Base-by-base conservation (phyloP, 805 yeast species). In the Schwanniomyces occidentalis region DNA sequence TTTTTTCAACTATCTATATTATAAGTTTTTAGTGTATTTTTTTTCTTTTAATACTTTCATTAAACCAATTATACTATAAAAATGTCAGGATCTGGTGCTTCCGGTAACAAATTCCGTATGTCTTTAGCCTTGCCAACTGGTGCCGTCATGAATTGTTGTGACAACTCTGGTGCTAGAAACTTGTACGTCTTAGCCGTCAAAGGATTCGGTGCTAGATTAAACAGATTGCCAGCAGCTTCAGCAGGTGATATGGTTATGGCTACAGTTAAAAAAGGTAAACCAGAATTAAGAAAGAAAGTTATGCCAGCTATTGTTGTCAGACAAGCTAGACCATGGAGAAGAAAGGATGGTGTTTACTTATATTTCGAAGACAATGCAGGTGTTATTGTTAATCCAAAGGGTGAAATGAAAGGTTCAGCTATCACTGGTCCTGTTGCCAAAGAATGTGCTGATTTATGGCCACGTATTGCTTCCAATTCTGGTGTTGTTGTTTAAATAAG, bases 381-480 rank as follows among this genome's bases (percentile, higher is more conserved):
- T 84, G 99, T 95, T 74, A 93, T 93, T 69, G 99, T 93, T 73
- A 93, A 93, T 80, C 99, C 99, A 71, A 93, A 93, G 93, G 99
- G 99, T 82, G 99, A 93, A 78, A 93, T 95, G 99, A 93, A 93
- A 83, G 99, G 99, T 78, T 95, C 99, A 58, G 99, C 99, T 67
- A 93, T 93, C 73, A 95, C 99, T 68, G 99, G 99, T 75, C 99
- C 99, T 67, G 99, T 93, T 69, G 98, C 97, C 74, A 93, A 93
- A 80, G 99, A 93, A 82, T 95, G 99, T 82, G 99, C 99, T 72
- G 99, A 93, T 72, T 85, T 93, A 75, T 93, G 99, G 99, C 99
- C 99, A 74, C 88, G 99, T 82, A 93, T 93, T 80, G 98, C 99
- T 69, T 89, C 97, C 60, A 88, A 88, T 91, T 93, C 99, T 63